These are phyloP conservation scores for Sambucus nigra DNA, from an alignment of 129 eudicot genomes.

Conservation along the genomic window DNA sequence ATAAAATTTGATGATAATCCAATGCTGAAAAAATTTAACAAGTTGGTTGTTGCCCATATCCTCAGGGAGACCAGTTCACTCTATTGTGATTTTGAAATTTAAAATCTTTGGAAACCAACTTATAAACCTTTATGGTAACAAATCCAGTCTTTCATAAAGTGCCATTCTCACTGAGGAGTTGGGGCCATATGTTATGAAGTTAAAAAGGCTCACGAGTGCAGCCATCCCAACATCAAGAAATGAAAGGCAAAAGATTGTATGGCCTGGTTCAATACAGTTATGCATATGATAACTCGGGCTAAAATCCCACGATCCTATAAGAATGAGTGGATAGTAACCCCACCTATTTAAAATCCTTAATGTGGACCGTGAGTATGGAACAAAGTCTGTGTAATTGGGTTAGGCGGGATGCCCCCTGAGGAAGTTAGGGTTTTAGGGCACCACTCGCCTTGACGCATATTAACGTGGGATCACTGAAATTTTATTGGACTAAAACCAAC, in stretches of 20 bases:
- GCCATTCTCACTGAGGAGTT: conserved; percentile 84
- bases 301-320: conserved; percentile 96
- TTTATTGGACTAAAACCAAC: too few species aligned
- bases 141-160: conserved; percentile 68
- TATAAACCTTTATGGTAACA: conserved; percentile 72
- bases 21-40: not conserved
- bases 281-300: conserved; percentile 90
- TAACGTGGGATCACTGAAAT: too few species aligned
- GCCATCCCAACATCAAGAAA: conserved; percentile 96
- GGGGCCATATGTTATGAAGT: conserved; percentile 92
- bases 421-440: too few species aligned
- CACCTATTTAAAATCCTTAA: conserved; percentile 71
- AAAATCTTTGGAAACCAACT: conserved; percentile 61
- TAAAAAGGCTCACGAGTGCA: conserved; percentile 90
- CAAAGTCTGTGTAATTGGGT: too few species aligned
- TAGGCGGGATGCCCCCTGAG: too few species aligned
- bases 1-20: too few species aligned
- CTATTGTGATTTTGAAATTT: conserved; percentile 51
- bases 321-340: conserved; percentile 96
- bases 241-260: conserved; percentile 89
- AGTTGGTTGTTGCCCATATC: conserved; percentile 25
- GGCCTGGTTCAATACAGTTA: conserved; percentile 79
- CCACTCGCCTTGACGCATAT: too few species aligned
- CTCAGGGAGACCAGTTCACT: conserved; percentile 70
- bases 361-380: too few species aligned